Percentiles rank a stretch among this genome's conserved stretches.
Evolutionary conservation across 257 asterid genomes (phyloP).

Genomic region (Scutellaria galericulata): DNA sequence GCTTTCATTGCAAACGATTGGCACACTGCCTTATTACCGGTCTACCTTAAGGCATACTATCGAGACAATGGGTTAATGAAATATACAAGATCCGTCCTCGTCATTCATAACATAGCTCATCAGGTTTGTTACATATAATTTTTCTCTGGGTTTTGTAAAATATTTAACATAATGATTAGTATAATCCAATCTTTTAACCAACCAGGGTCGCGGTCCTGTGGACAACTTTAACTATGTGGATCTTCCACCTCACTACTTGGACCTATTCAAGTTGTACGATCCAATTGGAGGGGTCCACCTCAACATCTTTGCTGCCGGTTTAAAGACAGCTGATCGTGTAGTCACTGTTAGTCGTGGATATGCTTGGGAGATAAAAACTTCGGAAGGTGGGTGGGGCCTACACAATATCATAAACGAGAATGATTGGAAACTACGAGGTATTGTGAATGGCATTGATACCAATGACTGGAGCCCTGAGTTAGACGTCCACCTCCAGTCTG

Average conservation of each 20-base stretch:
- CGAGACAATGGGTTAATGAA: constrained; percentile 89
- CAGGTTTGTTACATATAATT: constrained; percentile 57
- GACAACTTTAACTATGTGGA: constrained; percentile 64
- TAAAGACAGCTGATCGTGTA: constrained; percentile 82
- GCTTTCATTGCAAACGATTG: constrained; percentile 95
- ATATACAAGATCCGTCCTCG: constrained; percentile 85
- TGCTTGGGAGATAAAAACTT: constrained; percentile 85
- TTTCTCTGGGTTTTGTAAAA: too few species aligned
- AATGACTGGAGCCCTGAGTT: constrained; percentile 85
- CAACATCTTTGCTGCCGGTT: constrained; percentile 94
- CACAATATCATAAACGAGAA: constrained; percentile 72
- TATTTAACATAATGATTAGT: too few species aligned
- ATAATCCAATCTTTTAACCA: constrained; percentile 22
- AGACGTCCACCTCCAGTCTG: constrained; percentile 73
- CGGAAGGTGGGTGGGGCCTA: constrained; percentile 97
- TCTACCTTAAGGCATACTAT: constrained; percentile 92
- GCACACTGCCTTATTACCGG: constrained; percentile 97
- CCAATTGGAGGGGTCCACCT: constrained; percentile 95
- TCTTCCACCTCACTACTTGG: constrained; percentile 79
- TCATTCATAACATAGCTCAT: constrained; percentile 97
- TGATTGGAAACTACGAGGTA: constrained; percentile 86
- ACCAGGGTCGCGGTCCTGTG: constrained; percentile 96
- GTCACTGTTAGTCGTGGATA: constrained; percentile 93
- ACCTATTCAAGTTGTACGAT: constrained; percentile 72
- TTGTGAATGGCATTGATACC: constrained; percentile 92